Percentiles rank a stretch among this genome's conserved stretches.
phyloP scores from a whole-genome alignment of 257 asterid species.

The Solanum peruvianum region DNA sequence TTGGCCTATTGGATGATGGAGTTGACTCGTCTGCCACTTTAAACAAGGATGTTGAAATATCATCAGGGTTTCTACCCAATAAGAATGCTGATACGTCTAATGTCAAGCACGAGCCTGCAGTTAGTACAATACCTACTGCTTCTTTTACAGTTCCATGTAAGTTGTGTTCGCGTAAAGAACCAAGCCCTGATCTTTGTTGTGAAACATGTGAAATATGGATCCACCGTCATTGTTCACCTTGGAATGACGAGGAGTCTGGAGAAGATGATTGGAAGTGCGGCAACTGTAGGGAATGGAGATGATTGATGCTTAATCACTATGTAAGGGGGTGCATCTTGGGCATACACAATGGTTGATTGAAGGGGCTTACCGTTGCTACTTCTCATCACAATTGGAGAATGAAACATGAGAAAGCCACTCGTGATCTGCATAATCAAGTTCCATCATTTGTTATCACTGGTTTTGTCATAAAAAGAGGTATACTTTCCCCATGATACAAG shows the following conservation, averaged over 20 bases:
- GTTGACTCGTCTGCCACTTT: conserved; percentile 9
- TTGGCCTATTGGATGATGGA: conserved; percentile 11
- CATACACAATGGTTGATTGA: not conserved
- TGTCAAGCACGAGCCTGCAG: conserved; percentile 15
- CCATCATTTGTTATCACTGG: not conserved
- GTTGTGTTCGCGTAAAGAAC: conserved; percentile 31
- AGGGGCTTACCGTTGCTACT: not conserved
- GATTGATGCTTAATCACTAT: not conserved
- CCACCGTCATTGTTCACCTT: conserved; percentile 66
- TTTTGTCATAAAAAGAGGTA: not conserved
- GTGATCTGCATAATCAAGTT: not conserved
- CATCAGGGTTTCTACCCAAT: conserved; percentile 18
- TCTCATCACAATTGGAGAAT: not conserved
- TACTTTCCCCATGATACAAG: not conserved
- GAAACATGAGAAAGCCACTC: not conserved
- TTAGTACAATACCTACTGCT: conserved; percentile 9
- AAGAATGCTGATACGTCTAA: conserved; percentile 12
- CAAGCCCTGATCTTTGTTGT: conserved; percentile 44
- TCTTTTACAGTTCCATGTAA: conserved; percentile 26
- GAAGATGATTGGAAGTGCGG: conserved; percentile 72
- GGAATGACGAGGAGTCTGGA: conserved; percentile 33
- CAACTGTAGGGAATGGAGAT: conserved; percentile 58
- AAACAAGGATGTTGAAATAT: conserved; percentile 11
- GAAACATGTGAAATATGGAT: conserved; percentile 42
- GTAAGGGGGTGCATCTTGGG: not conserved